Percentiles rank a stretch among this genome's conserved stretches.
These are phyloP conservation scores for Ascochyta koolunga DNA, from an alignment of 2,329 filamentous ascomycete species.

Conservation along the genomic window DNA sequence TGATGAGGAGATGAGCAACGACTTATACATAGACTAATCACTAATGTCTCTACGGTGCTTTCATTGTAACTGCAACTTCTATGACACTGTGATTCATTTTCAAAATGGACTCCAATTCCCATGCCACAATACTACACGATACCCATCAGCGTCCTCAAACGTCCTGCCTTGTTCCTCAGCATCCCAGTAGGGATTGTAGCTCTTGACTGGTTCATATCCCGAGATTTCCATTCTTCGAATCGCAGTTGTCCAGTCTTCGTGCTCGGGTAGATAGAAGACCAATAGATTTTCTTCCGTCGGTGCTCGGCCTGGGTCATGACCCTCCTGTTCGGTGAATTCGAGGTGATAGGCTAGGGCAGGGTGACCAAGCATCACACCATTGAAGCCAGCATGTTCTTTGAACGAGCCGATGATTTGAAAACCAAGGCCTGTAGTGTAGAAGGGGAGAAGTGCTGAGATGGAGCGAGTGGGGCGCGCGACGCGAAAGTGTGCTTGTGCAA, in stretches of 20 bases:
- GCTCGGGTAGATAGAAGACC: constrained; percentile 52
- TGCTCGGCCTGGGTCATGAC: constrained; percentile 44
- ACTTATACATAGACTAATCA: constrained; percentile 7
- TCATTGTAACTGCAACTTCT: background rate
- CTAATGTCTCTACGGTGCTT: background rate
- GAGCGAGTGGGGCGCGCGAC: constrained; percentile 52
- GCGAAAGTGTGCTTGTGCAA: constrained; percentile 39
- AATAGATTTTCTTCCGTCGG: constrained; percentile 55
- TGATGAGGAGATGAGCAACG: background rate
- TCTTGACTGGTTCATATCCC: constrained; percentile 47
- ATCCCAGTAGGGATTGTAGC: constrained; percentile 56
- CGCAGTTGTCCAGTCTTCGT: constrained; percentile 34
- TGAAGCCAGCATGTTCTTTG: constrained; percentile 48
- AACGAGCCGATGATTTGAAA: constrained; percentile 48
- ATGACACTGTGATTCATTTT: background rate
- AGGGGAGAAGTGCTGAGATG: constrained; percentile 48
- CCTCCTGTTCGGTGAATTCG: constrained; percentile 50
- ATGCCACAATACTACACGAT: constrained; percentile 52
- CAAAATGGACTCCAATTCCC: constrained; percentile 17
- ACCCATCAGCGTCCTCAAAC: constrained; percentile 56
- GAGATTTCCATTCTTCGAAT: constrained; percentile 44
- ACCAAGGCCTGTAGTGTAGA: constrained; percentile 53
- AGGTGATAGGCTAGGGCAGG: constrained; percentile 50
- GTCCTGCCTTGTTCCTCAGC: constrained; percentile 49
- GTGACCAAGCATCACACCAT: constrained; percentile 53